These are phyloP conservation scores for Zygosaccharomyces bisporus DNA, from an alignment of 805 yeast genomes.

Conservation along the genomic window DNA sequence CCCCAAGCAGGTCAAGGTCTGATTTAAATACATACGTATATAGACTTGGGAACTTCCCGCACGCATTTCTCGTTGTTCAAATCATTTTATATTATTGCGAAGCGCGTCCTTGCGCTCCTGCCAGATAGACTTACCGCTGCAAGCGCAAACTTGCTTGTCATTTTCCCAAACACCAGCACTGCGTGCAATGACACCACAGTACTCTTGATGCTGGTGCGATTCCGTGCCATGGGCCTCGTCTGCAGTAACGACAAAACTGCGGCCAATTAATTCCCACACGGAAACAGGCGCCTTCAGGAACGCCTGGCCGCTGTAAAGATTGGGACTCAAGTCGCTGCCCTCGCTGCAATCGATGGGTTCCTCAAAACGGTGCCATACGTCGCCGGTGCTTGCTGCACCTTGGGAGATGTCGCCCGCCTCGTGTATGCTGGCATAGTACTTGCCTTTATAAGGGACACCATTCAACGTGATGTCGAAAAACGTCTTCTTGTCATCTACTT, in stretches of 20 bases:
- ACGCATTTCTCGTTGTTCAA: neutral
- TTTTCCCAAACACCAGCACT: conserved; percentile 98
- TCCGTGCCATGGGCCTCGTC: conserved; percentile 18
- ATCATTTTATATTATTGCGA: conserved; percentile 25
- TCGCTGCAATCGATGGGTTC: conserved; percentile 33
- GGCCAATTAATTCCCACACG: conserved; percentile 64
- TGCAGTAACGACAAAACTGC: conserved; percentile 43
- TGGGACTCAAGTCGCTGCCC: conserved; percentile 35
- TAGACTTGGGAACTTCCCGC: neutral
- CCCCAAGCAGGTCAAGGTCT: conserved; percentile 1
- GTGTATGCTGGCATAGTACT: conserved; percentile 66
- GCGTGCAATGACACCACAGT: conserved; percentile 89
- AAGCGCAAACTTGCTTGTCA: conserved; percentile 86
- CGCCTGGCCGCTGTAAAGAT: conserved; percentile 42
- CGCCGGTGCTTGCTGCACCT: conserved; percentile 69
- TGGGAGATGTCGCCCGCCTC: conserved; percentile 70
- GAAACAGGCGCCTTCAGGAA: conserved; percentile 45
- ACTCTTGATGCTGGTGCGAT: conserved; percentile 35
- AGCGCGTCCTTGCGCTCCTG: conserved; percentile 83
- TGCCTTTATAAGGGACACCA: conserved; percentile 58
- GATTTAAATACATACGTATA: neutral
- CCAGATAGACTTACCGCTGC: conserved; percentile 96
- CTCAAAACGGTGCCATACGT: conserved; percentile 39
- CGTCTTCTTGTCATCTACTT: conserved; percentile 49
- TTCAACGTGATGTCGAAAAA: conserved; percentile 75